These are phyloP conservation scores for Puccinia polysora DNA, from an alignment of 1,284 basidiomycete genomes.

Conservation along the genomic window DNA sequence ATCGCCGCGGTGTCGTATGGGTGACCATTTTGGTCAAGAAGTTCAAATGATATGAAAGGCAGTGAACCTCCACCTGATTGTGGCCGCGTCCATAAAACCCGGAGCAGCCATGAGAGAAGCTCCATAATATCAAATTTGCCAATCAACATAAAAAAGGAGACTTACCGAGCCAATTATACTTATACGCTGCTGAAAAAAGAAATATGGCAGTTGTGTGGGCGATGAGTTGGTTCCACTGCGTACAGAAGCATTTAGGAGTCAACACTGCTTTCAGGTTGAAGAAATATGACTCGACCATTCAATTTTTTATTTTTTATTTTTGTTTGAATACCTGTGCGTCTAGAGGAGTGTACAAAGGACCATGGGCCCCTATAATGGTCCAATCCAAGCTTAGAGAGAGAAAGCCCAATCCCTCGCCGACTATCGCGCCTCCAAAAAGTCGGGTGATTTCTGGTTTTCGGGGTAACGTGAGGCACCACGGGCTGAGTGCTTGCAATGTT, in stretches of 20 bases:
- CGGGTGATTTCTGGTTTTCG: slow-evolving; percentile 5
- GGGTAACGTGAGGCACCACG: slow-evolving; percentile 35
- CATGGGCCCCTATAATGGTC: slow-evolving; percentile 29
- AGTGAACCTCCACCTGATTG: slow-evolving; percentile 33
- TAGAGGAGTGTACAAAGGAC: slow-evolving; percentile 38
- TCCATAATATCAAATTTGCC: neutral
- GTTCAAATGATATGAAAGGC: slow-evolving; percentile 42
- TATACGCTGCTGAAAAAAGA: slow-evolving; percentile 34
- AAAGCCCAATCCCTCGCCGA: slow-evolving; percentile 35
- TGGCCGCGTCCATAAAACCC: neutral
- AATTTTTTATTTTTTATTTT: no score
- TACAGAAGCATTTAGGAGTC: slow-evolving; percentile 7
- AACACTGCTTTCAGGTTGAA: no score
- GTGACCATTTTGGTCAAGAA: slow-evolving; percentile 34
- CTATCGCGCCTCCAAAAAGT: slow-evolving; percentile 33
- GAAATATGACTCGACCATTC: no score
- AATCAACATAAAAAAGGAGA: neutral
- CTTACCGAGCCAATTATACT: slow-evolving; percentile 39
- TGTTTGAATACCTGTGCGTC: slow-evolving; percentile 31
- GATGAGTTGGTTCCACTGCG: slow-evolving; percentile 38
- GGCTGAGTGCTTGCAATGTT: slow-evolving; percentile 40
- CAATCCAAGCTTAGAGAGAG: slow-evolving; percentile 35
- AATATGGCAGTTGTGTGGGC: slow-evolving; percentile 33
- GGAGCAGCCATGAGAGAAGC: neutral
- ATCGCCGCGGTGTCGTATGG: slow-evolving; percentile 35